Base-by-base conservation (phyloP, 805 yeast genomes). In the Yarrowia sp. region DNA sequence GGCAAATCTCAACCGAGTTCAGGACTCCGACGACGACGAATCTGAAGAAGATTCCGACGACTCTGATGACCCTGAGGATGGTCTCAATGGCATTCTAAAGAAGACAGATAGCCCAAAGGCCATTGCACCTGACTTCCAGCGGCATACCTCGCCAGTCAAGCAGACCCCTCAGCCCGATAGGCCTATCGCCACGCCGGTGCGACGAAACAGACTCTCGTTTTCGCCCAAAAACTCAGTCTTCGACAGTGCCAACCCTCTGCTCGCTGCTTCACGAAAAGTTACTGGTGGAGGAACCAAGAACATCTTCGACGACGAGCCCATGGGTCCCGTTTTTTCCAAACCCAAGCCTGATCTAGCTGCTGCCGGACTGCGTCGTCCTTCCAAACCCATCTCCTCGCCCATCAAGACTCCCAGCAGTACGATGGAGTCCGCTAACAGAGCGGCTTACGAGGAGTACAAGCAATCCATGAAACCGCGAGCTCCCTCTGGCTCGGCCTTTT, bases 361-460 rank as follows among this genome's bases (percentile, higher is more conserved):
- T 17, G 61, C 61, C 4, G 61, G 61, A 24, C 46, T 54, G 4
- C 38, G 58, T 16, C 44, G 35, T 17, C 35, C 61, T 5, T 36
- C 46, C 16, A 54, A 54, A 6, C 46, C 61, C 22, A n/a, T 36
- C 3, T 22, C 46, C 9, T n/a, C 44, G 0, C 46, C 61, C 8
- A 54, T 38, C 46, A 36, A 35, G 44, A 19, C 46, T 22, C 46
- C 61, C 35, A 38, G 35, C 33, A 26, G 19, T 22, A 24, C 61
- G 1, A 54, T 54, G 61, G 61, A 38, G 19, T 54, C 61, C 2
- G 61, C 61, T 3, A 54, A 54, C 35, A 54, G 61, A 54, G 61
- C 61, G 4, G 61, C 61, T n/a, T 54, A 54, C 19, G 61, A 54
- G 26, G 61, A 54, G 46, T 54, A 54, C 36, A 54, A 54, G 46